Evolutionary conservation across 495 filamentous ascomycete genomes (phyloP), one percentile per base, ranked within the genome.

Genomic region (Podospora tetraspora): DNA sequence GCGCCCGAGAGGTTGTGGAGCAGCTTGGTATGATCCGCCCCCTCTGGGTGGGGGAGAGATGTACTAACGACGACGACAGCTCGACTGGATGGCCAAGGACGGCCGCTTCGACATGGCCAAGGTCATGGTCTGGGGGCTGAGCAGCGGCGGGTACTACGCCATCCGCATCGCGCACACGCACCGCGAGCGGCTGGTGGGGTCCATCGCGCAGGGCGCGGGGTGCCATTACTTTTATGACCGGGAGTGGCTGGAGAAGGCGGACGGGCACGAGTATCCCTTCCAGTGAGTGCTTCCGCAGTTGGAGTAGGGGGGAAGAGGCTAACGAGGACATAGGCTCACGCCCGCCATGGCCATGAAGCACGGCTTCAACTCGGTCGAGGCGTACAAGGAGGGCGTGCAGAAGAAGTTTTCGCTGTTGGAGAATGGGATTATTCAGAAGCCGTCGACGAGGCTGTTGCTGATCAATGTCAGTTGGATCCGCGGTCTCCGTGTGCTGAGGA

Each of bases 231-330:
- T 92, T 76, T 89, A 90, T 70, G 82, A 83, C 27, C 64, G 66
- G 1, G 85, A 84, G 64, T 93, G 91, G 91, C 72, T 93, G 70
- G 80, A 84, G 25, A 79, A 79, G 64, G 88, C 88, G 0, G 88
- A 92, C 69, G 86, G 89, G 29, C 87, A 91, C 68, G 91, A 93
- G 77, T 94, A 94, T 78, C 91, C 91, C 11, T 93, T 93, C 74
- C 76, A 81, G 83, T 88, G 66, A 79, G 84, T 83, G 56, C 19
- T 34, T 57, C 12, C 19, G 12, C 4, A 66, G 63, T n/a, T n/a
- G 10, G 3, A 19, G 16, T 1, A 25, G 3, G 13, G 32, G 16
- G 59, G 27, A 56, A 12, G 57, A 9, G 21, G 3, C 25, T 63
- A 66, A 61, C 68, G 23, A 66, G 24, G 43, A 63, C 25, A 63